A percentile compares a stretch with the other conserved stretches of the same genome.
phyloP scores from a whole-genome alignment of 2,329 filamentous ascomycete species.

The Fusarium sp. region DNA sequence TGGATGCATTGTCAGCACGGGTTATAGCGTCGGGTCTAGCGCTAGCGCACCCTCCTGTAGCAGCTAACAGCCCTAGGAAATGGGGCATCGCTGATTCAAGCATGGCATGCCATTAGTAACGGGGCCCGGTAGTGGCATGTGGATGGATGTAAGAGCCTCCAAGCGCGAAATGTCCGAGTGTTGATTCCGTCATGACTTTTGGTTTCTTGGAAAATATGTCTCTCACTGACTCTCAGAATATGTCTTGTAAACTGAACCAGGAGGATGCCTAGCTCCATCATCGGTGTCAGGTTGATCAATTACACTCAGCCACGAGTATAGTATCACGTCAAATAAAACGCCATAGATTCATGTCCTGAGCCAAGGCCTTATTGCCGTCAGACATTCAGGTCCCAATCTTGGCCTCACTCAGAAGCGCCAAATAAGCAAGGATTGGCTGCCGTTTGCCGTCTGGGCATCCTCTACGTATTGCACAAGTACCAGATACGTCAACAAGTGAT shows the following conservation, averaged over 20 bases:
- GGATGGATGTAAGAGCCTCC: slow-evolving; percentile 20
- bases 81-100: slow-evolving; percentile 19
- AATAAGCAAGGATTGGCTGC: slow-evolving; percentile 27
- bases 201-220: neutral
- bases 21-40: slow-evolving; percentile 32
- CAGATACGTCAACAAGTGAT: slow-evolving; percentile 17
- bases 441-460: slow-evolving; percentile 38
- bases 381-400: slow-evolving; percentile 29
- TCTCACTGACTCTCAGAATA: neutral
- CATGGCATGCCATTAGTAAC: slow-evolving; percentile 12
- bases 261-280: too few species aligned
- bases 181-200: slow-evolving; percentile 21
- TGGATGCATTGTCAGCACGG: neutral
- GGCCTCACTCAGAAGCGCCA: slow-evolving; percentile 9
- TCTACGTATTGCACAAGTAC: slow-evolving; percentile 28
- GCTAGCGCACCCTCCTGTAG: slow-evolving; percentile 9
- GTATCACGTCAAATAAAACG: slow-evolving; percentile 5
- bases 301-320: slow-evolving; percentile 6
- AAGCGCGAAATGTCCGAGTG: neutral
- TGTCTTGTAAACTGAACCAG: neutral
- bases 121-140: slow-evolving; percentile 24
- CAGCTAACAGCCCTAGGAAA: slow-evolving; percentile 31
- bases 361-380: slow-evolving; percentile 28
- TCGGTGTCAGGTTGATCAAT: slow-evolving; percentile 5
- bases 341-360: slow-evolving; percentile 13